A percentile compares a stretch with the other conserved stretches of the same genome.
These are phyloP conservation scores for Pseudocercospora vitis DNA, from an alignment of 2,329 filamentous ascomycete genomes.

Conservation along the genomic window DNA sequence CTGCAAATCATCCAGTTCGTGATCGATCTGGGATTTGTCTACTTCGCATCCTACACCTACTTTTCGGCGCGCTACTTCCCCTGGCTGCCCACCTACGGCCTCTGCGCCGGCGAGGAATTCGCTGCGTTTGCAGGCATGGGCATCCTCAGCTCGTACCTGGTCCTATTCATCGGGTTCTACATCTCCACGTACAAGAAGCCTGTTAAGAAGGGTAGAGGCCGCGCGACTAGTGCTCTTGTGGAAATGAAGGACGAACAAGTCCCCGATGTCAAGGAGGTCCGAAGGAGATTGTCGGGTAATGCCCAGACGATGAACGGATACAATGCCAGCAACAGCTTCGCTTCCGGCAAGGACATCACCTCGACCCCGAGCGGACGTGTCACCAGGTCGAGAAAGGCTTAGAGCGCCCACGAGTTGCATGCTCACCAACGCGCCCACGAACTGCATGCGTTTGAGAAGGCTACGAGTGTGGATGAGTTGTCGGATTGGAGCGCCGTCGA, in stretches of 20 bases:
- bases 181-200: constrained; percentile 92
- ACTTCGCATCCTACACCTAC: constrained; percentile 99
- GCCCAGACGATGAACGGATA: constrained; percentile 32
- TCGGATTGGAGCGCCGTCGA: constrained; percentile 5
- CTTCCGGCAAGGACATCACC: constrained; percentile 40
- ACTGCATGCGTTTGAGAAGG: constrained; percentile 24
- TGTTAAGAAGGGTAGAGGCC: constrained; percentile 69
- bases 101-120: constrained; percentile 94
- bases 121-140: constrained; percentile 89
- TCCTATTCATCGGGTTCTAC: constrained; percentile 99
- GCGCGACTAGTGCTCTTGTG: constrained; percentile 79
- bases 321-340: constrained; percentile 23
- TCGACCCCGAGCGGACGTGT: constrained; percentile 59
- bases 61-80: constrained; percentile 89
- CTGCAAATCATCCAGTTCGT: constrained; percentile 97
- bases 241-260: constrained; percentile 77
- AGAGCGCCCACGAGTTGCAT: constrained; percentile 35
- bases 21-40: constrained; percentile 95
- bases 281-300: constrained; percentile 52
- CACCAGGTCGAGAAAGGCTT: constrained; percentile 71
- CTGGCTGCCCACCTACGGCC: constrained; percentile 77
- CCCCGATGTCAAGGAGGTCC: constrained; percentile 54
- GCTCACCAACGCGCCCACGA: no score
- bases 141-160: constrained; percentile 90
- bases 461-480: constrained; percentile 10